A percentile compares a stretch with the other conserved stretches of the same genome.
These are phyloP conservation scores for Petunia axillaris DNA, from an alignment of 257 asterid species.

Conservation along the genomic window DNA sequence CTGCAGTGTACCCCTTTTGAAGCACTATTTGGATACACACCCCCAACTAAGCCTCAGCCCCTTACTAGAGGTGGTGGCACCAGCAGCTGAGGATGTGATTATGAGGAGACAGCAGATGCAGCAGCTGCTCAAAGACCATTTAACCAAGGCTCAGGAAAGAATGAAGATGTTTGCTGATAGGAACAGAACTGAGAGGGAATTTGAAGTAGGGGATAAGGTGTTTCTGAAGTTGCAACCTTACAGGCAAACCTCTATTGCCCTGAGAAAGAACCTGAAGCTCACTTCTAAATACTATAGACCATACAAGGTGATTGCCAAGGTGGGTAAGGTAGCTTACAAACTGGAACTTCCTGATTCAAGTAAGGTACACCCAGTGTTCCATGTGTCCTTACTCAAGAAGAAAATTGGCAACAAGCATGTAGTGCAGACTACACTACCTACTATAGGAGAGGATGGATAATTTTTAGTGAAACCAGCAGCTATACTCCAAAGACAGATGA, in stretches of 20 bases:
- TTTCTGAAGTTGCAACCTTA: neutral
- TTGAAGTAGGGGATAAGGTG: neutral
- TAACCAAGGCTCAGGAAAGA: neutral
- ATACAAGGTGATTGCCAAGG: neutral
- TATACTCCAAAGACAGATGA: neutral
- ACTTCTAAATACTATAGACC: neutral
- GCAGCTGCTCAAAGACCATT: neutral
- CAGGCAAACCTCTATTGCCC: neutral
- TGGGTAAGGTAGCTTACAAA: neutral
- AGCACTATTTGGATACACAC: no score
- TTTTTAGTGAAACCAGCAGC: neutral
- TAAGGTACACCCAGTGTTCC: neutral
- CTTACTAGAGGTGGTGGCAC: no score
- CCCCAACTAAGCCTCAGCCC: no score
- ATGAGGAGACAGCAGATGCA: no score
- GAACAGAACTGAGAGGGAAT: neutral
- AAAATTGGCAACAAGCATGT: neutral
- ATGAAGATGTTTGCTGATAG: neutral
- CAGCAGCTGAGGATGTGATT: no score
- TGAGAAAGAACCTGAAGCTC: neutral
- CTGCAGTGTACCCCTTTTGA: no score
- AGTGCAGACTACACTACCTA: neutral
- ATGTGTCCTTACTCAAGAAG: neutral
- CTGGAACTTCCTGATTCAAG: neutral
- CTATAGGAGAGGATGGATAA: neutral